Evolutionary conservation across 352 stramenopile genomes (phyloP), one percentile per base, ranked within the genome.

Genomic region (Phytophthora cryptogea): DNA sequence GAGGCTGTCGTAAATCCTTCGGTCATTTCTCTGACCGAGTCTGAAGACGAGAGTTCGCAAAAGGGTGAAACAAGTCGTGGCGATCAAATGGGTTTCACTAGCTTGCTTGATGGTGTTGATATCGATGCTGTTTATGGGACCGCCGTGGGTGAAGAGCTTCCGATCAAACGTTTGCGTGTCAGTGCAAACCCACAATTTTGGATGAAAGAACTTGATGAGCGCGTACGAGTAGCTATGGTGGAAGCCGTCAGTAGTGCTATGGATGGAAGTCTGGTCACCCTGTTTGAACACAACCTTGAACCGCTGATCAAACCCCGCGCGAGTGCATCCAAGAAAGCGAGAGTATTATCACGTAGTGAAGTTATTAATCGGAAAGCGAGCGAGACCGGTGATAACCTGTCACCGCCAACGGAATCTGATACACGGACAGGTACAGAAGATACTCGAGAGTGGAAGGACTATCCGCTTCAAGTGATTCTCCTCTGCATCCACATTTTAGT

Each of bases 141-240:
- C 40, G 43, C 56, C 8, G 3, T 31, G 1, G 63, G 61, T 14
- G 77, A 89, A 43, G 43, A 56, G 6, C 42, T 90, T 3, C 20
- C 16, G 2, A 76, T 90, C 44, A 76, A 72, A 9, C 33, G 75
- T 0, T 42, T 91, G 20, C 67, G 46, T 11, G 68, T 88, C 20
- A 75, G 55, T 20, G 70, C 70, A 10, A 80, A 70, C 14, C 68
- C 74, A 7, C 76, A 91, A 49, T 62, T 87, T 27, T 91, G 82
- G 82, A 78, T 89, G 74, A 83, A 87, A 58, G 76, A 91, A 14
- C 45, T 91, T 10, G 52, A 66, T 1, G 62, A 75, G 40, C 68
- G 62, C 27, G 70, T 91, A 16, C 58, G 53, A 13, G 57, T 68
- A 39, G 57, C 65, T 8, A 65, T 89, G 43, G 59, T 72, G 28